Evolutionary conservation across 208 protist species (phyloP).

Genomic region (Trypanosoma brucei): DNA sequence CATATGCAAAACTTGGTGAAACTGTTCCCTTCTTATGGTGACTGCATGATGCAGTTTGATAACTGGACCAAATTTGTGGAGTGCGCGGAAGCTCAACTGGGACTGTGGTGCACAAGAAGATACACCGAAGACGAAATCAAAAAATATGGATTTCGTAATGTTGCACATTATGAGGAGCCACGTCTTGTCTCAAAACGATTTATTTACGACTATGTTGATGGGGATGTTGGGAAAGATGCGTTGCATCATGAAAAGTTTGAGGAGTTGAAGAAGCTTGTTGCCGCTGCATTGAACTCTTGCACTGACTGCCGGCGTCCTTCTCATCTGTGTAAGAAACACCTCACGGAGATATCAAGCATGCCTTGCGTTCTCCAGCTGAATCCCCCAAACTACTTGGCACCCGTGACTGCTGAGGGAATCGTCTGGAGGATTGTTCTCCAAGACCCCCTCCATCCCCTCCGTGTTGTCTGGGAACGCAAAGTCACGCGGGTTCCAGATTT

Average conservation of each 20-base stretch:
- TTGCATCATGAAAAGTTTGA: not conserved
- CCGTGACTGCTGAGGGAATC: too few species aligned
- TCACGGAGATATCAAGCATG: too few species aligned
- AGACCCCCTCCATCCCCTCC: too few species aligned
- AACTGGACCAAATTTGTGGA: slow-evolving; percentile 56
- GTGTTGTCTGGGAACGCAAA: too few species aligned
- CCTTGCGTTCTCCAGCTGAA: too few species aligned
- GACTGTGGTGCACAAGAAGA: slow-evolving; percentile 35
- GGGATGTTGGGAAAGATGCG: not conserved
- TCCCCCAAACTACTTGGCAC: too few species aligned
- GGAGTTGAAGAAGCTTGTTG: not conserved
- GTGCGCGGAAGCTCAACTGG: slow-evolving; percentile 35
- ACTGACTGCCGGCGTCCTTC: too few species aligned
- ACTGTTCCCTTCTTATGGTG: slow-evolving; percentile 56
- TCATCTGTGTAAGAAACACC: too few species aligned
- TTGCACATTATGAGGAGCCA: not conserved
- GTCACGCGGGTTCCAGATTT: too few species aligned
- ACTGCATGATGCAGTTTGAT: slow-evolving; percentile 40
- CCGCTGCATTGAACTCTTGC: too few species aligned
- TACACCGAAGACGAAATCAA: slow-evolving; percentile 27
- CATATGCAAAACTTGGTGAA: slow-evolving; percentile 73
- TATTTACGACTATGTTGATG: not conserved
- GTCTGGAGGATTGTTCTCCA: too few species aligned
- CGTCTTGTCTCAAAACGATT: not conserved
- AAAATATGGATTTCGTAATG: not conserved